Conservation (phyloP, 495 filamentous ascomycete genomes). For the Penicillium goetzii region DNA sequence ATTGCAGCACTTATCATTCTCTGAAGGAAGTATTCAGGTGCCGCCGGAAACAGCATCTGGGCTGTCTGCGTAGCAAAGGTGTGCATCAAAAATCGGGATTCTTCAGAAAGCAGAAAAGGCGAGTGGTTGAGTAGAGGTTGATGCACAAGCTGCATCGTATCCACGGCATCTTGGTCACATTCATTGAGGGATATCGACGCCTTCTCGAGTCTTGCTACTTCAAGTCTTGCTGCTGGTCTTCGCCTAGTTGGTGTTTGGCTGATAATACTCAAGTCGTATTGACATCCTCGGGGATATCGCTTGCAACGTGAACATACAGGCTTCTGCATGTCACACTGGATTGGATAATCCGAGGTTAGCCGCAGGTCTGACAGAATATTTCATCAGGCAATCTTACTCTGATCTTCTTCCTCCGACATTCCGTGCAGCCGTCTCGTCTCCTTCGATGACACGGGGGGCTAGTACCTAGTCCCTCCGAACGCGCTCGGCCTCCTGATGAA, state of each 20-base stretch:
- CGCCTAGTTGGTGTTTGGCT: constrained; percentile 8
- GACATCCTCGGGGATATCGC: constrained; percentile 33
- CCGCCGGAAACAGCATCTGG: constrained; percentile 33
- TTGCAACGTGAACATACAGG: constrained; percentile 37
- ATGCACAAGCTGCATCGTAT: constrained; percentile 1
- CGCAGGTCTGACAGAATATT: neutral
- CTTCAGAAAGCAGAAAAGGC: constrained; percentile 25
- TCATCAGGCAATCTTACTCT: constrained; percentile 23
- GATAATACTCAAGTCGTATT: constrained; percentile 31
- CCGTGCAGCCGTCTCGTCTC: constrained; percentile 39
- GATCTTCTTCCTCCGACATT: constrained; percentile 42
- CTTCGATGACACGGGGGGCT: constrained; percentile 14
- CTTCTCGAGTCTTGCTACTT: neutral
- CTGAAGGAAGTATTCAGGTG: constrained; percentile 30
- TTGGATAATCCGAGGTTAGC: neutral
- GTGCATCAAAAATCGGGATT: constrained; percentile 37
- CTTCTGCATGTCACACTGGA: constrained; percentile 35
- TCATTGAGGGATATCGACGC: neutral
- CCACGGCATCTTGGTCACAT: neutral
- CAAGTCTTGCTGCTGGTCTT: neutral
- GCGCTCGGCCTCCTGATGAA: neutral
- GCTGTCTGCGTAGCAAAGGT: constrained; percentile 35
- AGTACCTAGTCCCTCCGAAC: neutral
- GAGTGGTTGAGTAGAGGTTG: constrained; percentile 28
- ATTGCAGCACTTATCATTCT: constrained; percentile 31